These are phyloP conservation scores for Aplosporella prunicola DNA, from an alignment of 2,329 filamentous ascomycete genomes.

Conservation along the genomic window DNA sequence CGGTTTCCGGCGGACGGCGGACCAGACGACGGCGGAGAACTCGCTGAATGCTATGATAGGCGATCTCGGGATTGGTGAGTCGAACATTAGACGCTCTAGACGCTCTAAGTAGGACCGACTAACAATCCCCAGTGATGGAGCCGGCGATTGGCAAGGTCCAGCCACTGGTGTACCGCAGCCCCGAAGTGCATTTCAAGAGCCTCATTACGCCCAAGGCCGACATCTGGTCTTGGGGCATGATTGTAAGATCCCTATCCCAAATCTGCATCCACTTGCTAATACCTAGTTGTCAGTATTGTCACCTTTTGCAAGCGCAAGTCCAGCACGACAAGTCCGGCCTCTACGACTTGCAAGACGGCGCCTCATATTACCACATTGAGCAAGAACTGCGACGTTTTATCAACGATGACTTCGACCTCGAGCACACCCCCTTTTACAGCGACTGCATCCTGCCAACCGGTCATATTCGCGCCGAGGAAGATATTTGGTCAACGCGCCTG, in stretches of 20 bases:
- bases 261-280: not conserved
- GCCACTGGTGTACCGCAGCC: not conserved
- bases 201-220: not conserved
- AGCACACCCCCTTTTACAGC: slow-evolving; percentile 16
- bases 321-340: not conserved
- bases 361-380: slow-evolving; percentile 5
- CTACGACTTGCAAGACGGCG: not conserved
- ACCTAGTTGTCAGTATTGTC: not conserved
- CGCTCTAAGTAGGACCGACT: too few relatives aligned
- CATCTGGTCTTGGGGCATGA: not conserved
- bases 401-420: slow-evolving; percentile 19
- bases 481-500: not conserved
- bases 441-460: slow-evolving; percentile 14
- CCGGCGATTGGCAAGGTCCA: not conserved
- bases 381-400: slow-evolving; percentile 15
- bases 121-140: not conserved
- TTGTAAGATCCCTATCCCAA: not conserved
- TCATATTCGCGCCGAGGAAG: not conserved
- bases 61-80: not conserved
- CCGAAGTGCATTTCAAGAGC: not conserved
- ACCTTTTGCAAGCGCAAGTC: not conserved
- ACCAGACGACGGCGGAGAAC: not conserved
- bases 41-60: not conserved
- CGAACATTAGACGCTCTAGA: too few relatives aligned
- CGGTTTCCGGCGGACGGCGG: slow-evolving; percentile 14